These are phyloP conservation scores for Rhypophila decipiens DNA, from an alignment of 495 filamentous ascomycete species.

Conservation along the genomic window DNA sequence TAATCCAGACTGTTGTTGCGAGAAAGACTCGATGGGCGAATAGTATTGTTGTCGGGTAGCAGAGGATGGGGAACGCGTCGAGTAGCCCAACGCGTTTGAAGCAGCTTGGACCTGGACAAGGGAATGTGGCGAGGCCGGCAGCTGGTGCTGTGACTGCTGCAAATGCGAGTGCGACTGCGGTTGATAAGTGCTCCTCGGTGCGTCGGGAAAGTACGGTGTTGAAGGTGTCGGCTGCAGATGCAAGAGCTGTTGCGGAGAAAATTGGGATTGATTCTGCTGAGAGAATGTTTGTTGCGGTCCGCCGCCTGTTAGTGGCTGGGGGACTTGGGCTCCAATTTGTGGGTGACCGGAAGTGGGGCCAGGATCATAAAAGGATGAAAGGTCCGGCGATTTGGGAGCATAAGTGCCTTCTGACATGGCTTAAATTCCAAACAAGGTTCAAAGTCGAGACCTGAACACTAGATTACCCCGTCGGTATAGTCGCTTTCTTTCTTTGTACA, in stretches of 20 bases:
- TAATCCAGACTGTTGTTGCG: background rate
- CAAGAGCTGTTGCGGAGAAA: slow-evolving; percentile 13
- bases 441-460: too few species aligned
- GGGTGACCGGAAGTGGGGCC: slow-evolving; percentile 16
- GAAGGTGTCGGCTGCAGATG: slow-evolving; percentile 16
- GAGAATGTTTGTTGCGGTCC: slow-evolving; percentile 10
- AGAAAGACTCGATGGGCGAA: slow-evolving; percentile 1
- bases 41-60: slow-evolving; percentile 10
- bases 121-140: slow-evolving; percentile 12
- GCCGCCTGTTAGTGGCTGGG: slow-evolving; percentile 1
- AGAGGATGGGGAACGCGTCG: background rate
- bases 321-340: slow-evolving; percentile 16
- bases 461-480: too few species aligned
- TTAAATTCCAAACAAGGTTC: slow-evolving; percentile 23
- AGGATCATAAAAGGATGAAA: slow-evolving; percentile 44
- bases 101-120: slow-evolving; percentile 2
- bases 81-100: background rate
- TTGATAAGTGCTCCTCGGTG: slow-evolving; percentile 10
- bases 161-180: slow-evolving; percentile 14
- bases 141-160: slow-evolving; percentile 11
- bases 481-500: too few species aligned
- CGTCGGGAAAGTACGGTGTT: slow-evolving; percentile 15
- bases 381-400: slow-evolving; percentile 51
- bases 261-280: slow-evolving; percentile 18
- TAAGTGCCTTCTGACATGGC: slow-evolving; percentile 44